A percentile compares a stretch with the other conserved stretches of the same genome.
Evolutionary conservation across 1,284 basidiomycete species (phyloP).

Genomic region (Pseudozyma hubeiensis): DNA sequence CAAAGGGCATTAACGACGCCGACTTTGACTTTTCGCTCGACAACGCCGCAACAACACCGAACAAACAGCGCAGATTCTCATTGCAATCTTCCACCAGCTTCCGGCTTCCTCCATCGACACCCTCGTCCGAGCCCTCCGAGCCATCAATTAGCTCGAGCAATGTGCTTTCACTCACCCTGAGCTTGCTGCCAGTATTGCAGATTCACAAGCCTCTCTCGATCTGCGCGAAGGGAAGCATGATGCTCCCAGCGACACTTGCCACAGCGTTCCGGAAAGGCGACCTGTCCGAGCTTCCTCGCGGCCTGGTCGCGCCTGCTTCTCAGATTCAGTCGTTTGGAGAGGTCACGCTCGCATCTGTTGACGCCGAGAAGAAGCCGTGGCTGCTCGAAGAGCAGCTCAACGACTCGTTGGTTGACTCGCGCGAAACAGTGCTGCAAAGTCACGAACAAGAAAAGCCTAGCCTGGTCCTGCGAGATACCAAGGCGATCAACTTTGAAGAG

Average conservation of each 20-base stretch:
- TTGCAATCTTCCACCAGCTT: slow-evolving; percentile 32
- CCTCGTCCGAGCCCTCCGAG: slow-evolving; percentile 21
- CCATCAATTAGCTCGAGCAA: not conserved
- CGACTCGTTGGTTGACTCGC: slow-evolving; percentile 31
- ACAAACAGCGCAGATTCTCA: slow-evolving; percentile 42
- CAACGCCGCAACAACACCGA: slow-evolving; percentile 9
- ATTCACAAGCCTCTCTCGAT: slow-evolving; percentile 19
- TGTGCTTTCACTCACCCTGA: slow-evolving; percentile 24
- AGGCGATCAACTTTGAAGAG: slow-evolving; percentile 2
- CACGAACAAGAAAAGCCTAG: not conserved
- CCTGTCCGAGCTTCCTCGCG: slow-evolving; percentile 7
- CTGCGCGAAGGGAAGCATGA: slow-evolving; percentile 12
- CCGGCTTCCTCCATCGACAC: slow-evolving; percentile 10
- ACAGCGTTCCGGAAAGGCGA: not conserved
- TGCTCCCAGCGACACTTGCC: not conserved
- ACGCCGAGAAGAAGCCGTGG: not conserved
- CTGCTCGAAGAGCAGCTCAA: not conserved
- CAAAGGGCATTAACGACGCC: slow-evolving; percentile 34
- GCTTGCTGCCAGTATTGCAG: slow-evolving; percentile 34
- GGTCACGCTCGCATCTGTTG: not conserved
- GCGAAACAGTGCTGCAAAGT: slow-evolving; percentile 18
- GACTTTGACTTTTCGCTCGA: slow-evolving; percentile 47
- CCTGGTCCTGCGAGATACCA: not conserved
- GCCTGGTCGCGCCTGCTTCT: slow-evolving; percentile 9
- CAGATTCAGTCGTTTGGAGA: slow-evolving; percentile 4